Base-by-base conservation (phyloP, 495 filamentous ascomycete genomes). In the Penicillium soppii region DNA sequence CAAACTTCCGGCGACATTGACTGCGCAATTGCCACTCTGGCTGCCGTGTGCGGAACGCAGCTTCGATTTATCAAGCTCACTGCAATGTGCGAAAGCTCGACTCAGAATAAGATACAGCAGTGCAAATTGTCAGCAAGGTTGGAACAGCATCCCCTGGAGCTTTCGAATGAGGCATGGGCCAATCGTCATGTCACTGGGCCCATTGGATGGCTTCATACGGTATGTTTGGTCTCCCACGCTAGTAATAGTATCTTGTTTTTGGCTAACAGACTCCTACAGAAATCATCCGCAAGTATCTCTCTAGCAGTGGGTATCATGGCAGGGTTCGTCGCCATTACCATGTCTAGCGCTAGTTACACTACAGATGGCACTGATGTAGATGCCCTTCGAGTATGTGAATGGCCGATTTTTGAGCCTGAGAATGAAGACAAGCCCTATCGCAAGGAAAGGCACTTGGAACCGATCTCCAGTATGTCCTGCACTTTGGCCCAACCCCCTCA, bases 121-220 rank as follows among this genome's bases (percentile, higher is more conserved):
- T 19, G 25, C 30, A 25, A 17, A 44, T 17, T 23, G 17, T 17
- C 25, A 16, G 37, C 37, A 7, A 30, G 42, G 5, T 39, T 66
- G 7, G 42, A 19, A 26, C 60, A 66, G 13, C 63, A 67, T 50
- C 30, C 50, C 2, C 7, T 62, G n/a, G 7, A 35, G 12, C 10
- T 12, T 25, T 17, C 25, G 16, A 47, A 40, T 12, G 20, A 53
- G 22, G 32, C 47, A 16, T 47, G 50, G 41, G 29, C 36, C 3
- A 23, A 42, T 6, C 54, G 50, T 22, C 53, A 67, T 5, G 50
- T 70, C n/a, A 66, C 56, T 22, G 71, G 72, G 1, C 72, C 70
- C n/a, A 35, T 74, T 2, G 23, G 55, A 25, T 77, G 71, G 71
- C 39, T 70, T 22, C 50, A 62, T 37, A 48, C 43, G 9, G 72